A percentile compares a stretch with the other conserved stretches of the same genome.
phyloP scores from a whole-genome alignment of 768 basidiomycete species.

The Lepiota venenata region DNA sequence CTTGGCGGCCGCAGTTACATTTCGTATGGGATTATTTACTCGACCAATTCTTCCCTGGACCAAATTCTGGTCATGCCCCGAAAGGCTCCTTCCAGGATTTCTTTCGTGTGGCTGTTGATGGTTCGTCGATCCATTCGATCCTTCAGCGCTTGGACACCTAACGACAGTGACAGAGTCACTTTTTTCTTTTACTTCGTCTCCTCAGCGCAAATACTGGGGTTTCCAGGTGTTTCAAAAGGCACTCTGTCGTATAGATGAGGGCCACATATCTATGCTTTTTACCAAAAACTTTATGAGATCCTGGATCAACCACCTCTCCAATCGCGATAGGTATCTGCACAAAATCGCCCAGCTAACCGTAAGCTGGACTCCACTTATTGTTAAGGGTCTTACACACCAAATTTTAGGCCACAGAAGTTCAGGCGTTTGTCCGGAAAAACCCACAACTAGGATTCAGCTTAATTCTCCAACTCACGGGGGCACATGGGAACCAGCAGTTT shows the following conservation, averaged over 20 bases:
- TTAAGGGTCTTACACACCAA: slow-evolving; percentile 1
- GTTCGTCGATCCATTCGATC: slow-evolving; percentile 37
- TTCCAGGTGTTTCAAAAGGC: slow-evolving; percentile 87
- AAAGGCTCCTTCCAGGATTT: slow-evolving; percentile 85
- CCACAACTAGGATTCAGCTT: slow-evolving; percentile 82
- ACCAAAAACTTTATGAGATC: slow-evolving; percentile 94
- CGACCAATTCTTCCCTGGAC: slow-evolving; percentile 62
- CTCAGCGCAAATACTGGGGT: slow-evolving; percentile 94
- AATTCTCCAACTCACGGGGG: slow-evolving; percentile 80
- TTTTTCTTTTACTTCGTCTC: slow-evolving; percentile 79
- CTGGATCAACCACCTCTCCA: slow-evolving; percentile 94
- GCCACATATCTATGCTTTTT: slow-evolving; percentile 82
- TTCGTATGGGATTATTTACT: slow-evolving; percentile 88
- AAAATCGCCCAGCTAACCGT: slow-evolving; percentile 86
- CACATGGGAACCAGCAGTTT: slow-evolving; percentile 83
- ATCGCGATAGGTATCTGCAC: slow-evolving; percentile 84
- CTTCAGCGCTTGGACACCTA: background rate
- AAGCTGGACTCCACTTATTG: slow-evolving; percentile 20
- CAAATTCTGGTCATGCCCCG: slow-evolving; percentile 29
- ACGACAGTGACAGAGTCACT: slow-evolving; percentile 61
- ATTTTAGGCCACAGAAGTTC: slow-evolving; percentile 68
- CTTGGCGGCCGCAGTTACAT: slow-evolving; percentile 90
- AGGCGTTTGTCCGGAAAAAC: slow-evolving; percentile 67
- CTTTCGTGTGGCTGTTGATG: slow-evolving; percentile 88
- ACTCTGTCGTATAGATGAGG: slow-evolving; percentile 58